Conservation (phyloP, 2,329 filamentous ascomycete species). For the Lasiodiplodia citricola region DNA sequence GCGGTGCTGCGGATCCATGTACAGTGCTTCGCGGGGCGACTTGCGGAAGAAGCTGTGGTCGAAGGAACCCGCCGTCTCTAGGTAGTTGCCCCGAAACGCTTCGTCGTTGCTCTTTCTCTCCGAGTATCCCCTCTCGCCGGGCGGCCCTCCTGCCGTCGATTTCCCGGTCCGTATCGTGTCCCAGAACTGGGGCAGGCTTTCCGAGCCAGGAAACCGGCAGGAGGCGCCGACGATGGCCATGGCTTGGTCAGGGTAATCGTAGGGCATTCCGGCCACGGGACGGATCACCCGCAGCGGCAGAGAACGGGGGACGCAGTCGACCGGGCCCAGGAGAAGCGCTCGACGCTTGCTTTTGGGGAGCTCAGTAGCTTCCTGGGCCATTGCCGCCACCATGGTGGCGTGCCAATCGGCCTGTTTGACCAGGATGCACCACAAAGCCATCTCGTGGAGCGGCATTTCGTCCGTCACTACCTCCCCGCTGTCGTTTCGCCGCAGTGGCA, state of each 20-base stretch:
- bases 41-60: conserved; percentile 13
- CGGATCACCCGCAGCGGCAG: not conserved
- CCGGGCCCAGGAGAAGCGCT: not conserved
- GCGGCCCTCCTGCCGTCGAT: not conserved
- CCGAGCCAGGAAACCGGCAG: conserved; percentile 21
- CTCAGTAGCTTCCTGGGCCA: not conserved
- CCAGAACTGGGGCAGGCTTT: not conserved
- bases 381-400: not conserved
- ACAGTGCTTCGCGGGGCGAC: conserved; percentile 9
- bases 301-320: not conserved
- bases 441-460: not conserved
- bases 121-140: not conserved
- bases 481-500: not conserved
- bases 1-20: conserved; percentile 29
- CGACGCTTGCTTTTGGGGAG: not conserved
- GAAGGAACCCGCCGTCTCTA: conserved; percentile 17
- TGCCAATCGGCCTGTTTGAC: not conserved
- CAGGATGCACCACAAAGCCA: not conserved
- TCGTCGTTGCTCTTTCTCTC: not conserved
- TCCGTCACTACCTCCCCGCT: not conserved
- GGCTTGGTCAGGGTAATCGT: not conserved
- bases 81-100: conserved; percentile 12
- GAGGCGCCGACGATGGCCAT: conserved; percentile 22
- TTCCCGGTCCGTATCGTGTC: not conserved
- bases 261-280: not conserved